Evolutionary conservation across 768 basidiomycete genomes (phyloP).

Genomic region (Tulasnella sp.): DNA sequence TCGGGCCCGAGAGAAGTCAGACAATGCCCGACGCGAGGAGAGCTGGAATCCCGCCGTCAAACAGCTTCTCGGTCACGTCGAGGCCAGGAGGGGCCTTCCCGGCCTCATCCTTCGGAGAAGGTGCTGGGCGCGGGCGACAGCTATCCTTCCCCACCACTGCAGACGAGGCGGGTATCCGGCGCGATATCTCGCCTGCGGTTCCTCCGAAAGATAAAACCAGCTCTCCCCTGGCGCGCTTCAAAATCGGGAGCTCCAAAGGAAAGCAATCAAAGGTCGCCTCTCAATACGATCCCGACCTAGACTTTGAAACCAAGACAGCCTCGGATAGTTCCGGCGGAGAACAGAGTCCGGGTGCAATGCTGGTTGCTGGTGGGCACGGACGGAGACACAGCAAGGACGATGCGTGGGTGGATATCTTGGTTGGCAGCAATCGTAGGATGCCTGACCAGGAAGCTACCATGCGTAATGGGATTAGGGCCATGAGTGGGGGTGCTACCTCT

Average conservation of each 20-base stretch:
- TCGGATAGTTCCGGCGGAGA: constrained; percentile 34
- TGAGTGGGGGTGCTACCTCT: background rate
- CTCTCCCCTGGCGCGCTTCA: constrained; percentile 20
- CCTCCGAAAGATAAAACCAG: constrained; percentile 28
- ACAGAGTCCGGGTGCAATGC: constrained; percentile 6
- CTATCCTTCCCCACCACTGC: background rate
- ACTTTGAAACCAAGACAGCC: constrained; percentile 71
- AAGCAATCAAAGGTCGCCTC: constrained; percentile 47
- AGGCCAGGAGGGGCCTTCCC: background rate
- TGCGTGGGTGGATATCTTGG: constrained; percentile 87
- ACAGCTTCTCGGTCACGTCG: constrained; percentile 19
- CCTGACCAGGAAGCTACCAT: constrained; percentile 41
- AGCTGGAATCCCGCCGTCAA: background rate
- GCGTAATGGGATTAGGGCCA: background rate
- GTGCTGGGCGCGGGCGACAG: background rate
- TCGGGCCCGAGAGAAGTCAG: constrained; percentile 29
- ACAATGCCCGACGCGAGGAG: constrained; percentile 5
- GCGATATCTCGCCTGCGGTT: background rate
- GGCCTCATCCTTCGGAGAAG: background rate
- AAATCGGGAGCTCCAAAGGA: constrained; percentile 22
- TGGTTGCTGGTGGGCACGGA: constrained; percentile 37
- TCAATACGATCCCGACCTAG: constrained; percentile 72
- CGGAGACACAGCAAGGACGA: constrained; percentile 60
- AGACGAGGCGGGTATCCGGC: background rate
- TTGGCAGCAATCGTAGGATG: constrained; percentile 53